Evolutionary conservation across 768 basidiomycete species (phyloP).

Genomic region (Termitomyces sp.): DNA sequence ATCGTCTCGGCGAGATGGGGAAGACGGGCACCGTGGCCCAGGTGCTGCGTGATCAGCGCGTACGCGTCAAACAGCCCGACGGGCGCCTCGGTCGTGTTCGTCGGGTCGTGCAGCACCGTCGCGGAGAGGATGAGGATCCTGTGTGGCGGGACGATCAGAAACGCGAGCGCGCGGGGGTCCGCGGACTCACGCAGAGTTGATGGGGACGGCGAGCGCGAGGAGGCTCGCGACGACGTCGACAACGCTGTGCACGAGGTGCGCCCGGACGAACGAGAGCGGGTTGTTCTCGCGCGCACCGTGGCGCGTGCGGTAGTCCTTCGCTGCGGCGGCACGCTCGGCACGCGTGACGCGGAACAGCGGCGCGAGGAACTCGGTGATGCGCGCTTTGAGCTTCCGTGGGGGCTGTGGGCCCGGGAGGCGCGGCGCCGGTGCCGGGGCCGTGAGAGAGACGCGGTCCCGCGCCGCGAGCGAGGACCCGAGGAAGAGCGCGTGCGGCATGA

Average conservation of each 20-base stretch:
- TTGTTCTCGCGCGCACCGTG: constrained; percentile 48
- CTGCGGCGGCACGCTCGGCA: constrained; percentile 24
- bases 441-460: constrained; percentile 26
- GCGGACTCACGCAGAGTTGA: constrained; percentile 60
- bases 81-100: constrained; percentile 26
- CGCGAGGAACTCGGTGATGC: constrained; percentile 4
- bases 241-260: constrained; percentile 52
- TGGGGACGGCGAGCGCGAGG: constrained; percentile 65
- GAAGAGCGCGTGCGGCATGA: constrained; percentile 70
- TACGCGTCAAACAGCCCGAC: constrained; percentile 75
- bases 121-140: constrained; percentile 72
- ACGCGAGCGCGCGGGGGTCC: too few species aligned
- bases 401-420: constrained; percentile 5
- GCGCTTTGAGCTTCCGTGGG: constrained; percentile 5
- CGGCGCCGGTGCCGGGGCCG: constrained; percentile 11
- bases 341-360: constrained; percentile 25
- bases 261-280: constrained; percentile 35
- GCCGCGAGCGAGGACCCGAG: constrained; percentile 30
- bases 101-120: constrained; percentile 55
- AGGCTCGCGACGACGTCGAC: constrained; percentile 56
- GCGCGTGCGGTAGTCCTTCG: constrained; percentile 26
- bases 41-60: constrained; percentile 43
- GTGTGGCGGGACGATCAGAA: too few species aligned
- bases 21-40: constrained; percentile 46
- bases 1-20: neutral